Conservation (phyloP, 1,284 basidiomycete species). For the Mycosarcoma maydis region DNA sequence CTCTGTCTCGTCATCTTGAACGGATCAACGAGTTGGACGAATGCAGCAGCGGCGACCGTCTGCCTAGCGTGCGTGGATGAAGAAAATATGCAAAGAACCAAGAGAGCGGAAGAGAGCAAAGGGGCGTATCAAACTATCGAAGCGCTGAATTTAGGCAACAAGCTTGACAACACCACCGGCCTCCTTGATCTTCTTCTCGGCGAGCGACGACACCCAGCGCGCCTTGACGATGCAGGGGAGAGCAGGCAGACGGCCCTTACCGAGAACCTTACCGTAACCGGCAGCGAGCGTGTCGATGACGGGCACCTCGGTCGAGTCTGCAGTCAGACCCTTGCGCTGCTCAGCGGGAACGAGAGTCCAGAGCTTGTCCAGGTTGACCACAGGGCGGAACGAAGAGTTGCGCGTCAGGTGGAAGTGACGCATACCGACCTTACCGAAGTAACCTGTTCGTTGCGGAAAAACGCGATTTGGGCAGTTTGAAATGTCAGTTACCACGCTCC, state of each 20-base stretch:
- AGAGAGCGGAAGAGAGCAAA: not conserved
- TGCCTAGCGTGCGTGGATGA: not conserved
- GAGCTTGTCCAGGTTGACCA: constrained; percentile 78
- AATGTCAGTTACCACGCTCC: no score
- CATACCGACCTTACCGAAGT: constrained; percentile 96
- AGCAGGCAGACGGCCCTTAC: constrained; percentile 65
- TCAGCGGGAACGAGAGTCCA: constrained; percentile 66
- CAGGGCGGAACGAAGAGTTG: constrained; percentile 89
- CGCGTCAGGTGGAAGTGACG: constrained; percentile 94
- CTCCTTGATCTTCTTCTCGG: constrained; percentile 68
- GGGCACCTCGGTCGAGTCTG: constrained; percentile 63
- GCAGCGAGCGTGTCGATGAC: constrained; percentile 67
- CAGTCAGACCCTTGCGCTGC: constrained; percentile 58
- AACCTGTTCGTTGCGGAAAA: no score
- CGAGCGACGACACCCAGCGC: constrained; percentile 65
- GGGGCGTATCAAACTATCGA: not conserved
- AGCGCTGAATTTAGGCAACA: constrained; percentile 26
- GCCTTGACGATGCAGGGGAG: constrained; percentile 67
- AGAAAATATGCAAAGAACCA: constrained; percentile 12
- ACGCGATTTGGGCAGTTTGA: no score
- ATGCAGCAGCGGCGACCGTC: not conserved
- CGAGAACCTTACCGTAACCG: constrained; percentile 67
- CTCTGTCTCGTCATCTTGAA: not conserved
- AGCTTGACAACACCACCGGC: constrained; percentile 67
- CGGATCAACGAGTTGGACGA: not conserved